phyloP scores from a whole-genome alignment of 192 early-diverging fungal genomes.

The Backusella liffmaniae region DNA sequence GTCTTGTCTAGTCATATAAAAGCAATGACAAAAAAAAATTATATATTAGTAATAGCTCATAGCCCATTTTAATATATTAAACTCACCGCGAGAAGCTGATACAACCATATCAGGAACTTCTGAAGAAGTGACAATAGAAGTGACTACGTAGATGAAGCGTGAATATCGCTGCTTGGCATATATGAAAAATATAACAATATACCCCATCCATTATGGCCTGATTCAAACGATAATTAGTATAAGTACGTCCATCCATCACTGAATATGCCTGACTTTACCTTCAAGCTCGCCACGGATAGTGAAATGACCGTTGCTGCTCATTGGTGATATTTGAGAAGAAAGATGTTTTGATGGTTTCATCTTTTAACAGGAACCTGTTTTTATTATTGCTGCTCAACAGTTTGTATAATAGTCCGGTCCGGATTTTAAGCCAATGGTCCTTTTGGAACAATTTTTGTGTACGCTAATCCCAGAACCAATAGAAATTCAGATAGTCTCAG shows the following conservation, averaged over 20 bases:
- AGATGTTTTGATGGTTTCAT: neutral
- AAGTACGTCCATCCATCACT: conserved; percentile 11
- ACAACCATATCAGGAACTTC: conserved; percentile 95
- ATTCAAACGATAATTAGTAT: neutral
- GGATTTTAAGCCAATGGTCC: neutral
- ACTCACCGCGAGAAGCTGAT: conserved; percentile 90
- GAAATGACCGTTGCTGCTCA: conserved; percentile 22
- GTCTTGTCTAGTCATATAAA: conserved; percentile 76
- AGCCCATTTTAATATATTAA: neutral
- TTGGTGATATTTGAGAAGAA: conserved; percentile 8
- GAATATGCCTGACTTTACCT: conserved; percentile 11
- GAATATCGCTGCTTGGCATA: neutral
- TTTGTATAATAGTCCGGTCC: neutral
- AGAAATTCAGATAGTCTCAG: neutral
- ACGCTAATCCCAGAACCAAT: neutral
- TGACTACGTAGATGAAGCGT: conserved; percentile 54
- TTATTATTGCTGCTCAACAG: neutral
- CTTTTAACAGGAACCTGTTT: neutral
- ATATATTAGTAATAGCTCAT: neutral
- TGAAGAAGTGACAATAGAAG: conserved; percentile 91
- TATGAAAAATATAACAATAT: neutral
- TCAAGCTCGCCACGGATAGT: conserved; percentile 26
- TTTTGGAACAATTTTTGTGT: neutral
- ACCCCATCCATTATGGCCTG: conserved; percentile 38
- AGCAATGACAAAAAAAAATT: neutral